Percentiles rank a stretch among this genome's conserved stretches.
These are phyloP conservation scores for Thelonectria discophora DNA, from an alignment of 2,329 filamentous ascomycete genomes.

Conservation along the genomic window DNA sequence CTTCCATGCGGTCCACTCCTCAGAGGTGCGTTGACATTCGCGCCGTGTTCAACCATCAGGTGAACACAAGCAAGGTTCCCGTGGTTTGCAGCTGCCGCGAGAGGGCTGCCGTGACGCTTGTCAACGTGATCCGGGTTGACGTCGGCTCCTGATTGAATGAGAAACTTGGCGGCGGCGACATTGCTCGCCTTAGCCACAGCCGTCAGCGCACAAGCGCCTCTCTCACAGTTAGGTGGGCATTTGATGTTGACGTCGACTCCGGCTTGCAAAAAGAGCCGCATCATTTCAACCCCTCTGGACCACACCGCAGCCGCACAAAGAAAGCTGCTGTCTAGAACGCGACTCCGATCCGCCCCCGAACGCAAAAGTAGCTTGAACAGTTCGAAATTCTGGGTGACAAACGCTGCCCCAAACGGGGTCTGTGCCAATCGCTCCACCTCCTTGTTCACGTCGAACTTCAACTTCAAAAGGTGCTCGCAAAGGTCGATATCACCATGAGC, in stretches of 20 bases:
- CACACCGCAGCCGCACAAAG: background rate
- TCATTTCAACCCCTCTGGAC: background rate
- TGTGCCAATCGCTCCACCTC: background rate
- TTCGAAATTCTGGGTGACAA: background rate
- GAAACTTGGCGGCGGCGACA: background rate
- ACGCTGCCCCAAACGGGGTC: slow-evolving; percentile 7
- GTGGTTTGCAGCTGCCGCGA: slow-evolving; percentile 2
- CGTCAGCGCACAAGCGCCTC: background rate
- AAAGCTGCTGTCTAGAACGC: background rate
- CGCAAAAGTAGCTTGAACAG: background rate
- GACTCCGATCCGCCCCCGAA: slow-evolving; percentile 4
- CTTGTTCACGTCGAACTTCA: background rate
- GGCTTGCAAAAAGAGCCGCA: background rate
- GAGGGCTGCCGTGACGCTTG: background rate
- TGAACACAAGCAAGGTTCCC: background rate
- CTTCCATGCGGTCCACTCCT: background rate
- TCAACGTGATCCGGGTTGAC: background rate
- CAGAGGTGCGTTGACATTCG: background rate
- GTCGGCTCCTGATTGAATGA: slow-evolving; percentile 6
- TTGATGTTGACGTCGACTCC: background rate
- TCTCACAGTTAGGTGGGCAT: background rate
- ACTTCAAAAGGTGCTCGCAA: background rate
- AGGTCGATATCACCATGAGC: background rate
- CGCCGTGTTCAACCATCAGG: background rate
- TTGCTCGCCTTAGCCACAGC: background rate